Evolutionary conservation across 1,139 yeast species (phyloP).

Genomic region (Casaregolazyma suthepensis): DNA sequence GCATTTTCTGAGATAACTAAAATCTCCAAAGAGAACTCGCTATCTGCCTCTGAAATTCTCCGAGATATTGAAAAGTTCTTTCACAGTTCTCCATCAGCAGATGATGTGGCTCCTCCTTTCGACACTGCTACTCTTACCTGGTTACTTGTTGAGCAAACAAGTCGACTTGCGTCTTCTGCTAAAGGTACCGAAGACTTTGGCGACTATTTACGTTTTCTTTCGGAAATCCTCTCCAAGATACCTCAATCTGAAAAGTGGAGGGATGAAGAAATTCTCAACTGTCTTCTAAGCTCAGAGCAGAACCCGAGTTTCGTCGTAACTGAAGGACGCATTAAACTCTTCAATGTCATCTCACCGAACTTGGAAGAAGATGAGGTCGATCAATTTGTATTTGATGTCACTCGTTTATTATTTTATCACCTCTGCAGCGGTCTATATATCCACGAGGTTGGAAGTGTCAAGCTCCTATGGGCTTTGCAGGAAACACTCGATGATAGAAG

Average conservation of each 20-base stretch:
- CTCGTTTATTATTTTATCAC: constrained; percentile 12
- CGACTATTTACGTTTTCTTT: constrained; percentile 38
- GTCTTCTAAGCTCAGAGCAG: constrained; percentile 23
- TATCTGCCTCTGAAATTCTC: constrained; percentile 22
- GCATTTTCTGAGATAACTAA: constrained; percentile 47
- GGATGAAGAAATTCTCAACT: constrained; percentile 30
- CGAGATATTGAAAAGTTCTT: constrained; percentile 33
- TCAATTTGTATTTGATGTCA: constrained; percentile 13
- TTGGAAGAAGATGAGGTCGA: constrained; percentile 20
- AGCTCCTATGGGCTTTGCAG: constrained; percentile 36
- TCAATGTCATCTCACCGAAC: constrained; percentile 35
- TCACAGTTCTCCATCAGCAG: constrained; percentile 20
- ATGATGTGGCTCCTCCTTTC: constrained; percentile 38
- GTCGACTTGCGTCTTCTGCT: background rate
- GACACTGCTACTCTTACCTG: constrained; percentile 41
- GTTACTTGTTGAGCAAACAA: constrained; percentile 33
- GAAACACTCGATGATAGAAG: constrained; percentile 29
- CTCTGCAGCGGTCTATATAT: constrained; percentile 34
- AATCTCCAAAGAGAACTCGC: constrained; percentile 26
- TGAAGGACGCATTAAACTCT: constrained; percentile 45
- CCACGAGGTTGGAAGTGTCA: constrained; percentile 59
- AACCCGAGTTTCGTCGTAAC: constrained; percentile 25
- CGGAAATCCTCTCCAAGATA: constrained; percentile 41
- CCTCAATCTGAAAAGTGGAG: constrained; percentile 39
- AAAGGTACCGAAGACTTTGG: constrained; percentile 8